Conservation (phyloP, 306 rosid species). For the Echinosophora koreensis region DNA sequence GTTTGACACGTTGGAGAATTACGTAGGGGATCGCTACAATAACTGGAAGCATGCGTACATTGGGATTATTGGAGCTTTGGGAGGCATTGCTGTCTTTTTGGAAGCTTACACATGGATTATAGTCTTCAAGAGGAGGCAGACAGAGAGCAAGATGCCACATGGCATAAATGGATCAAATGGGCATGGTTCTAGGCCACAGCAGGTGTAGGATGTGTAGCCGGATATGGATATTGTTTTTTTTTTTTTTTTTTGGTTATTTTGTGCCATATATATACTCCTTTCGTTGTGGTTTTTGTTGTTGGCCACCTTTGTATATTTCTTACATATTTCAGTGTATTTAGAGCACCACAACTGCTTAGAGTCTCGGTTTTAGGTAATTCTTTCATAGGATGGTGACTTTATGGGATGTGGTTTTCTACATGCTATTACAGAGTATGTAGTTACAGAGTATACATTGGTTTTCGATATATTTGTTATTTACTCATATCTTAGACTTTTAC, state of each 20-base stretch:
- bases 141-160: constrained; percentile 44
- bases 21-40: constrained; percentile 54
- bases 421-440: constrained; percentile 17
- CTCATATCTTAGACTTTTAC: not conserved
- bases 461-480: constrained; percentile 41
- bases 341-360: constrained; percentile 35
- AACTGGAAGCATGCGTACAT: constrained; percentile 74
- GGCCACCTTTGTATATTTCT: constrained; percentile 49
- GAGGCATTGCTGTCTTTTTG: constrained; percentile 63
- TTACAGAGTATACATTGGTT: constrained; percentile 30
- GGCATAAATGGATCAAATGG: constrained; percentile 51
- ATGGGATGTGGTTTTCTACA: constrained; percentile 14
- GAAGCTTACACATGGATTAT: constrained; percentile 71
- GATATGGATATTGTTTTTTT: constrained; percentile 35
- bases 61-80: constrained; percentile 71
- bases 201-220: constrained; percentile 37
- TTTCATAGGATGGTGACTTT: constrained; percentile 47
- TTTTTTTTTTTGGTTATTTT: constrained; percentile 32
- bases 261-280: constrained; percentile 16
- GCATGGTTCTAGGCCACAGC: constrained; percentile 48
- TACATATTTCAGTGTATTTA: constrained; percentile 38
- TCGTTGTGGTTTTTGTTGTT: constrained; percentile 16
- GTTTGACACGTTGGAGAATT: constrained; percentile 56
- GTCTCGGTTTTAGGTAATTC: constrained; percentile 53
- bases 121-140: constrained; percentile 55